Evolutionary conservation across 1,284 basidiomycete species (phyloP).

Genomic region (Marasmius sp.): DNA sequence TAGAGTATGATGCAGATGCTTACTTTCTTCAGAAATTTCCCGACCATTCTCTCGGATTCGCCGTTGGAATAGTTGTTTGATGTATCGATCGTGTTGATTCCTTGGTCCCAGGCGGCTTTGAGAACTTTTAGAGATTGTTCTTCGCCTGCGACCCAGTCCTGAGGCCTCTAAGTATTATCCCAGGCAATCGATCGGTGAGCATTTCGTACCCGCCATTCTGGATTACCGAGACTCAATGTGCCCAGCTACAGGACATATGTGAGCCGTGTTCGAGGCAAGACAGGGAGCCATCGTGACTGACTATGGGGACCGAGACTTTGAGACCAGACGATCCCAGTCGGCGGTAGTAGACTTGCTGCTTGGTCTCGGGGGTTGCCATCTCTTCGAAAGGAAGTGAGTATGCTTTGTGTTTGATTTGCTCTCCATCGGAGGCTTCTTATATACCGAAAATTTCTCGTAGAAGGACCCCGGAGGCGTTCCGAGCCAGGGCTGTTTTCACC

Average conservation of each 20-base stretch:
- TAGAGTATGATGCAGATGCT: slow-evolving; percentile 11
- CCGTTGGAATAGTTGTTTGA: slow-evolving; percentile 21
- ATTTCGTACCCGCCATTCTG: slow-evolving; percentile 13
- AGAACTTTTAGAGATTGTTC: slow-evolving; percentile 18
- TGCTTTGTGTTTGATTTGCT: too few relatives aligned
- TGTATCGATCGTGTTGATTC: slow-evolving; percentile 21
- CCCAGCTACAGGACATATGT: slow-evolving; percentile 10
- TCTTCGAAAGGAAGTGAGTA: too few relatives aligned
- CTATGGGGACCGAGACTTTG: slow-evolving; percentile 43
- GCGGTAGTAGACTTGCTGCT: slow-evolving; percentile 5
- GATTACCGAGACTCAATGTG: slow-evolving; percentile 16
- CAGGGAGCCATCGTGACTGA: slow-evolving; percentile 13
- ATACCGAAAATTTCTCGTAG: too few relatives aligned
- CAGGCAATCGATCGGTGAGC: too few relatives aligned
- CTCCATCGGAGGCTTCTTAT: too few relatives aligned
- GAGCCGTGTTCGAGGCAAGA: not conserved
- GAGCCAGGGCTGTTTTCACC: too few relatives aligned
- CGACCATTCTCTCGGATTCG: slow-evolving; percentile 17
- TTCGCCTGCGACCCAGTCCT: slow-evolving; percentile 16
- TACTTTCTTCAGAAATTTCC: slow-evolving; percentile 18
- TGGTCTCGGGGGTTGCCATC: too few relatives aligned
- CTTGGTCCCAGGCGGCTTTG: slow-evolving; percentile 22
- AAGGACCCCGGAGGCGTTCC: too few relatives aligned
- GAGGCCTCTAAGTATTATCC: not conserved
- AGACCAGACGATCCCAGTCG: slow-evolving; percentile 40